Evolutionary conservation across 768 basidiomycete genomes (phyloP), one percentile per base, ranked within the genome.

Genomic region (Suillus plorans): DNA sequence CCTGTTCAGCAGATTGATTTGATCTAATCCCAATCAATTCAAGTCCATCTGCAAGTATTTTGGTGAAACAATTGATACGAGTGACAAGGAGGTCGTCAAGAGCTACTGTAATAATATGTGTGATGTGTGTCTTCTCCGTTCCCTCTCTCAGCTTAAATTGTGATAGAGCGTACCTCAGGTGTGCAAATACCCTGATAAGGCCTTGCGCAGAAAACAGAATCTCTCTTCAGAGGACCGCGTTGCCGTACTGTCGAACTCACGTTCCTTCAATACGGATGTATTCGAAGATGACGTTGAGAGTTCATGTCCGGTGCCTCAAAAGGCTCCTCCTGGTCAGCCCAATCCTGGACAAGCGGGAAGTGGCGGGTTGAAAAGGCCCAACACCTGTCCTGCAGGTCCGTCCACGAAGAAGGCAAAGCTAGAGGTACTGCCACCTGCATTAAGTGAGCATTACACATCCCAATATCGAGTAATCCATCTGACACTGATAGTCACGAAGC

Each of bases 31-130:
- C 63, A 28, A 3, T 22, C 14, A 18, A 5, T 52, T 10, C 12
- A 60, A 94, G 90, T 80, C 83, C 2, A 88, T 94, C 64, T 94
- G 93, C 70, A 86, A 85, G 55, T 92, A 91, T 72, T 94, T 95
- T 67, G 93, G 90, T 1, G 93, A 94, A 75, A 66, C 69, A 0
- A 84, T 92, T 44, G 82, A 90, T 66, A 69, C 76, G 8, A 74
- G 70, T 13, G 81, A 89, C 67, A 68, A 78, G 10, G 79, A 78
- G 8, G 64, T 80, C 13, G 73, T 83, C 60, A 81, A 80, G 62
- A 70, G 70, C 5, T 86, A 90, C 68, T 95, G 93, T 69, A 75
- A 89, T 60, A 79, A 81, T 56, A 94, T 93, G 91, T 95, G 93
- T 69, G 93, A 95, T 72, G 92, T 92, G 70, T 31, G 87, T 75